A percentile compares a stretch with the other conserved stretches of the same genome.
These are phyloP conservation scores for Colletotrichum somersetense DNA, from an alignment of 2,329 filamentous ascomycete genomes.

Conservation along the genomic window DNA sequence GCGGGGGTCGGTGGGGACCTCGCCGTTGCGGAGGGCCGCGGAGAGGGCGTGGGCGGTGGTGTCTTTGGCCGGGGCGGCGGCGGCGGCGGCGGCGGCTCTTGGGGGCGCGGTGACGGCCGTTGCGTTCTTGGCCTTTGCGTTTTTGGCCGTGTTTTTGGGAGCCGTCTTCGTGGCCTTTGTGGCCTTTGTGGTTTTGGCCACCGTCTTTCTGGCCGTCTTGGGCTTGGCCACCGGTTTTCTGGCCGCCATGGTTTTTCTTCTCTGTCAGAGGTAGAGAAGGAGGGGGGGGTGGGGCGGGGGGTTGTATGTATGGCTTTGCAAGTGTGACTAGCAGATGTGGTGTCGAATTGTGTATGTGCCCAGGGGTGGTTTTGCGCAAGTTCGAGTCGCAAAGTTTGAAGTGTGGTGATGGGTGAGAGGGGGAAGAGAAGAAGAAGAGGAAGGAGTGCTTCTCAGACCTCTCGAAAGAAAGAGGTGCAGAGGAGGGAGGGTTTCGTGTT, in stretches of 20 bases:
- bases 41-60: conserved; percentile 9
- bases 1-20: conserved; percentile 16
- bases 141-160: too few relatives aligned
- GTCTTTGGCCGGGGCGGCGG: neutral
- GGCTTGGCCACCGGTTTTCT: too few relatives aligned
- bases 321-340: neutral
- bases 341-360: too few relatives aligned
- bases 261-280: neutral
- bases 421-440: neutral
- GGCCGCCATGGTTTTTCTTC: neutral
- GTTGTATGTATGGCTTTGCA: neutral
- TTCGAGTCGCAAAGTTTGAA: neutral
- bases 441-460: neutral
- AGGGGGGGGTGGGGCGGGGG: neutral
- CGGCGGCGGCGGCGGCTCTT: too few relatives aligned
- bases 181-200: too few relatives aligned
- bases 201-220: too few relatives aligned
- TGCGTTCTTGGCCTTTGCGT: too few relatives aligned
- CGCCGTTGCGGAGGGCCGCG: conserved; percentile 6
- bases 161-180: too few relatives aligned
- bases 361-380: neutral
- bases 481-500: too few relatives aligned
- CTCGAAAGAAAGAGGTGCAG: neutral
- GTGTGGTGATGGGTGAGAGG: neutral
- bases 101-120: too few relatives aligned